Conservation (phyloP, 2,329 filamentous ascomycete species). For the Talaromyces sp. region DNA sequence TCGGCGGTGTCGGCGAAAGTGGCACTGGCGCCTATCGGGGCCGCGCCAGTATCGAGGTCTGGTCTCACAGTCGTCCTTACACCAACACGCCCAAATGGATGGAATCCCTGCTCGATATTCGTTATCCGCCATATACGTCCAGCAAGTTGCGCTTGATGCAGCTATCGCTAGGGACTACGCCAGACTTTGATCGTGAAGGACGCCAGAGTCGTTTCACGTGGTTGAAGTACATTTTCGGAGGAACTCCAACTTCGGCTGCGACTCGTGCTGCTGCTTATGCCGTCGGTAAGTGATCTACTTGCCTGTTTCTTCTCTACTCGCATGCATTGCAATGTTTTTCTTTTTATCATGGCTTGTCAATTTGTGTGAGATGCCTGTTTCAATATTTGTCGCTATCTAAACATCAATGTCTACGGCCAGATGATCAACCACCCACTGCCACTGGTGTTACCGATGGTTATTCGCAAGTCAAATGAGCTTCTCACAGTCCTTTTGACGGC, state of each 20-base stretch:
- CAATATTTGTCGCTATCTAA: conserved; percentile 12
- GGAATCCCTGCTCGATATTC: conserved; percentile 53
- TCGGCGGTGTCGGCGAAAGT: conserved; percentile 78
- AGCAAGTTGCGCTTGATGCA: conserved; percentile 47
- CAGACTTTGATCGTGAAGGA: conserved; percentile 60
- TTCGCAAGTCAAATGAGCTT: conserved; percentile 8
- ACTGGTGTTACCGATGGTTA: not conserved
- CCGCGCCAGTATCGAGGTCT: conserved; percentile 62
- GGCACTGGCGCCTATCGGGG: conserved; percentile 76
- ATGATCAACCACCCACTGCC: conserved; percentile 11
- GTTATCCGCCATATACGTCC: conserved; percentile 59
- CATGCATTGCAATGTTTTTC: not conserved
- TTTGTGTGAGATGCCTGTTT: not conserved
- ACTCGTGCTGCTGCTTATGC: conserved; percentile 35
- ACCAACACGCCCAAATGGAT: conserved; percentile 60
- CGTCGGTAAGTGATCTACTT: conserved; percentile 36
- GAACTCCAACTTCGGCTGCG: conserved; percentile 36
- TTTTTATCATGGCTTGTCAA: not conserved
- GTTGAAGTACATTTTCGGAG: conserved; percentile 39
- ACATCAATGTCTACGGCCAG: conserved; percentile 9
- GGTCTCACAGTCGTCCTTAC: conserved; percentile 58
- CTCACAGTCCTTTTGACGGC: not conserved
- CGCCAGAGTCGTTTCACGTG: conserved; percentile 38
- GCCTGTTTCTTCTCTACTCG: not conserved
- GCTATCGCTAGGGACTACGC: conserved; percentile 50